Base-by-base conservation (phyloP, 257 asterid species). In the Solanum paucissectum region DNA sequence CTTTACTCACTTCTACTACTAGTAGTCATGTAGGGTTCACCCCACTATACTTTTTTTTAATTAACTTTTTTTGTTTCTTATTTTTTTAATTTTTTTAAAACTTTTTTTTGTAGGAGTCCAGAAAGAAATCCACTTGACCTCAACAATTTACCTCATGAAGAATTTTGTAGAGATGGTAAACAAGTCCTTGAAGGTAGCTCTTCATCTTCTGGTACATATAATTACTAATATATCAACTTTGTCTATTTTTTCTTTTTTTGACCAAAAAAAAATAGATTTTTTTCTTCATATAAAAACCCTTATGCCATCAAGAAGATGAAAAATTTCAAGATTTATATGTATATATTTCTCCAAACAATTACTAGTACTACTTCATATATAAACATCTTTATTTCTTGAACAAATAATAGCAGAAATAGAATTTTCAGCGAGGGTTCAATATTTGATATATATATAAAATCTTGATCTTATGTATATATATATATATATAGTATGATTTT, bases 61-160 rank as follows among this genome's bases (percentile, higher is more conserved):
- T 72, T 86, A 40, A 55, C 38, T 1, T 20, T 23, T 12, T 7
- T n/a, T 34, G 55, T 60, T 58, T 27, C 76, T 20, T 42, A 3
- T 40, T 7, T 66, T 32, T 86, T 5, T 49, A 87, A 82, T 12
- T 42, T 87, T 87, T 79, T 79, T 66, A 29, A 29, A 29, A 29
- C 2, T 36, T 42, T 18, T 25, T 21, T 44, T 27, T 46, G 79
- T 95, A 97, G 99, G 98, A 95, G 98, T 92, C 87, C 96, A 84
- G 95, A 93, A 88, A 95, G 89, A 87, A 95, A 92, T 66, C 96
- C 96, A 7, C 91, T 97, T 90, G 99, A 97, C 91, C 99, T 97
- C 91, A 97, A 97, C 93, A 95, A 95, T 93, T 93, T 97, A 89
- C 99, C 99, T 33, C 64, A 55, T 55, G 99, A 93, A 92, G 99